Base-by-base conservation (phyloP, 208 protist genomes). In the Acanthamoeba lenticulata region DNA sequence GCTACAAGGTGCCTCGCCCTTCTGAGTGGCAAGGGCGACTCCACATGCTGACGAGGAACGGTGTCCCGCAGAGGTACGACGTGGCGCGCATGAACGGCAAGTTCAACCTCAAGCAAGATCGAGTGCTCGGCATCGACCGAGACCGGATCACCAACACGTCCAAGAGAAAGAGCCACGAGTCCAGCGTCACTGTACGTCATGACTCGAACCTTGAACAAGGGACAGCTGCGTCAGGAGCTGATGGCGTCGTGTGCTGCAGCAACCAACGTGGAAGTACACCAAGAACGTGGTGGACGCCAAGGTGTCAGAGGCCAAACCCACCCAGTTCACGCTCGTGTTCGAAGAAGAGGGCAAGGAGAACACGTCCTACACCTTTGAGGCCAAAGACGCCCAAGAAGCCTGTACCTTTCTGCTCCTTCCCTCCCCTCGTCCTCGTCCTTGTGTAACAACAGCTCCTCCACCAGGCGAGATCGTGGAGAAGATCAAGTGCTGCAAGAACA, bases 211-310 rank as follows among this genome's bases (percentile, higher is more conserved):
- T n/a, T n/a, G n/a, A n/a, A n/a, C n/a, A n/a, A n/a, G n/a, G n/a
- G n/a, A n/a, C n/a, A n/a, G n/a, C n/a, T n/a, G n/a, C n/a, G n/a
- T n/a, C n/a, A n/a, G n/a, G n/a, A n/a, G n/a, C n/a, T n/a, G n/a
- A n/a, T n/a, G n/a, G n/a, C n/a, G n/a, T n/a, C n/a, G n/a, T 45
- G 21, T 1, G 0, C 15, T 47, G 21, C n/a, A 86, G 44, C 77
- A 60, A 86, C 77, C 40, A 0, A 86, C 77, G n/a, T 86, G 77
- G 77, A 86, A 86, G 44, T 32, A 40, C 27, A 57, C 57, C 40
- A 86, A 86, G n/a, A 57, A 86, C 77, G 77, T 86, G 77, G 77
- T 86, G 38, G 77, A 86, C 11, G 77, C 77, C 34, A 57, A 34
- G 44, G 77, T 86, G 40, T 86, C 77, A 0, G 38, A 47, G 0